Base-by-base conservation (phyloP, 495 filamentous ascomycete genomes). In the Cercophora scortea region DNA sequence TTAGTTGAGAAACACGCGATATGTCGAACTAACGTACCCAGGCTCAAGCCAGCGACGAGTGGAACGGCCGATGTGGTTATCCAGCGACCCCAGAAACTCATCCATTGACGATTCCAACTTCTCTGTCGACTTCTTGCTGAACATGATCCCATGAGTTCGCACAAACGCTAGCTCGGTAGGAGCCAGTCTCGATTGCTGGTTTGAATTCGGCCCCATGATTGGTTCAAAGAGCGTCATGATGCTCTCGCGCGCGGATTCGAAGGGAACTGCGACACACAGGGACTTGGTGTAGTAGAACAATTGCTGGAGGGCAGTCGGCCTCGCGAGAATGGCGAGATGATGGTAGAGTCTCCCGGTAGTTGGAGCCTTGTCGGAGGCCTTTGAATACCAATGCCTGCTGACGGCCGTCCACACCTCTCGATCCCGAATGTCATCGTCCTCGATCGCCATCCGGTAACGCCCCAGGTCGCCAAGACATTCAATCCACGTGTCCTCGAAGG, bases 401-500 rank as follows among this genome's bases (percentile, higher is more conserved):
- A 94, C 85, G 0, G 76, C 77, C 9, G 84, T 85, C 90, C 91
- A 96, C 1, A 80, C 69, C 43, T 95, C 89, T 0, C 86, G 77
- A 42, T 92, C 88, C 10, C 77, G 69, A 16, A 83, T 67, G 49
- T 89, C 82, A 35, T 79, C 75, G 46, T 90, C 84, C 61, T 92
- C 86, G 32, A 91, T 83, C 1, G 87, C 87, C 86, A 92, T 90
- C 0, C 73, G 51, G 41, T 76, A 76, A 4, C 73, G 67, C 0
- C 80, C 85, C 3, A 93, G 66, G 63, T 93, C 89, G 0, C 89
- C 89, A 0, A 96, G 72, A 58, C 89, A 95, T 56, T 96, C 90
- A 19, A 95, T 87, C 90, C 91, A 96, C 0, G 86, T 94, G 44
- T 90, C 87, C 54, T 86, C 78, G 59, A 91, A 95, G 0, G 76